Evolutionary conservation across 2,329 filamentous ascomycete species (phyloP).

Genomic region (Herpotrichia juniperi): DNA sequence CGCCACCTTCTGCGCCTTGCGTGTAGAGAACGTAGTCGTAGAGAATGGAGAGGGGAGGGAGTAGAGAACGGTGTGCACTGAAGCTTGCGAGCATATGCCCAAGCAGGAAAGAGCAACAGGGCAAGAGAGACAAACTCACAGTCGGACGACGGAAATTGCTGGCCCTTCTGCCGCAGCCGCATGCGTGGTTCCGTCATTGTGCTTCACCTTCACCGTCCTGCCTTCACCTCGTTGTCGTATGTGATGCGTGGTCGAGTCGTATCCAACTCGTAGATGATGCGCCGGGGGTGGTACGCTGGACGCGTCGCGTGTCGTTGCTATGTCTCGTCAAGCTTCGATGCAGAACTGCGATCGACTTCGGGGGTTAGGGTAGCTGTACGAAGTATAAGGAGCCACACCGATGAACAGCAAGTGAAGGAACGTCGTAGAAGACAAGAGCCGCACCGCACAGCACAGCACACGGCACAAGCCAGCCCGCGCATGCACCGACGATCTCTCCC

Average conservation of each 20-base stretch:
- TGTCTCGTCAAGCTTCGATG: not conserved
- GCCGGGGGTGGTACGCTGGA: not conserved
- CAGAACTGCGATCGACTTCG: not conserved
- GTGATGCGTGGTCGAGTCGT: not conserved
- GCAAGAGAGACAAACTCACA: slow-evolving; percentile 32
- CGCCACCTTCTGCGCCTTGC: not conserved
- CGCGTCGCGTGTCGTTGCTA: not conserved
- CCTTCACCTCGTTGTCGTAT: not conserved
- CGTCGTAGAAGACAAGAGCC: no score
- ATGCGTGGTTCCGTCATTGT: slow-evolving; percentile 57
- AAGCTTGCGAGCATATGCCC: not conserved
- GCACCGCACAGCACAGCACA: not conserved
- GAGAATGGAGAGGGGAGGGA: slow-evolving; percentile 10
- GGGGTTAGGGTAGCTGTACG: not conserved
- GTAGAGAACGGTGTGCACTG: not conserved
- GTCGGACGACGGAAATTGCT: slow-evolving; percentile 52
- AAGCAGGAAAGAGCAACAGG: slow-evolving; percentile 4
- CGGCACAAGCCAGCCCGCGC: not conserved
- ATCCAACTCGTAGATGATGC: not conserved
- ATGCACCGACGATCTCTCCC: not conserved
- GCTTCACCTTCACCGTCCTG: slow-evolving; percentile 1
- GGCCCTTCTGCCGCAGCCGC: slow-evolving; percentile 54
- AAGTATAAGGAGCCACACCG: no score
- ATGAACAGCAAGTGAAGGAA: no score
- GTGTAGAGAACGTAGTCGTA: slow-evolving; percentile 1